A percentile compares a stretch with the other conserved stretches of the same genome.
These are phyloP conservation scores for Aureobasidium namibiae DNA, from an alignment of 2,329 filamentous ascomycete species.

Conservation along the genomic window DNA sequence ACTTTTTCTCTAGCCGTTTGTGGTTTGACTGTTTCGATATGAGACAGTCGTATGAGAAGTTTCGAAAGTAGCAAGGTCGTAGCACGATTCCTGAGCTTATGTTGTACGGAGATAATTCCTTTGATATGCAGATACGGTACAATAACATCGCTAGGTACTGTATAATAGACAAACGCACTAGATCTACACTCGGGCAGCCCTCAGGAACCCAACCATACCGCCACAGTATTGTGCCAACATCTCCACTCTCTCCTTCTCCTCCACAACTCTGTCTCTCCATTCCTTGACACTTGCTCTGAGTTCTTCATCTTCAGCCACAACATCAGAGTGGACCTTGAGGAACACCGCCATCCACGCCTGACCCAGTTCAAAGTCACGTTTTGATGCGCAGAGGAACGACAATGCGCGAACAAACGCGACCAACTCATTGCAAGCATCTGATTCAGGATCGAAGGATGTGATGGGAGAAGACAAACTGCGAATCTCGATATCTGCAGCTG, in stretches of 20 bases:
- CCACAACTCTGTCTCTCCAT: constrained; percentile 49
- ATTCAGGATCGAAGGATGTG: constrained; percentile 21
- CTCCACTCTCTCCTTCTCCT: constrained; percentile 64
- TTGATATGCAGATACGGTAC: neutral
- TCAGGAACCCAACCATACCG: constrained; percentile 38
- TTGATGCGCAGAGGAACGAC: constrained; percentile 58
- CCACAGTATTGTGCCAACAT: constrained; percentile 78
- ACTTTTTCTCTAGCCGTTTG: too few relatives aligned
- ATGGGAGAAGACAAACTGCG: constrained; percentile 57
- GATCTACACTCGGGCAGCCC: constrained; percentile 17
- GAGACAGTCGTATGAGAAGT: too few relatives aligned
- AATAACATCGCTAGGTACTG: neutral
- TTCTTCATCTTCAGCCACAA: constrained; percentile 41
- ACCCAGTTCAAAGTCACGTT: constrained; percentile 82
- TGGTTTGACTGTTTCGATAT: too few relatives aligned
- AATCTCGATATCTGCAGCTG: constrained; percentile 82
- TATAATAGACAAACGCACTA: neutral
- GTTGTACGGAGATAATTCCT: neutral
- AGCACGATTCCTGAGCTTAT: too few relatives aligned
- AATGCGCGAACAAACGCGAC: constrained; percentile 73
- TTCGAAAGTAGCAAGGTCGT: too few relatives aligned
- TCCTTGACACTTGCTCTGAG: constrained; percentile 53
- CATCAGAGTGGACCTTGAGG: constrained; percentile 64
- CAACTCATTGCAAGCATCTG: constrained; percentile 54
- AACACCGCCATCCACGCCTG: constrained; percentile 98